Evolutionary conservation across 371 early-diverging fungal species (phyloP).

Genomic region (Thermomucor indicae-seudaticae): DNA sequence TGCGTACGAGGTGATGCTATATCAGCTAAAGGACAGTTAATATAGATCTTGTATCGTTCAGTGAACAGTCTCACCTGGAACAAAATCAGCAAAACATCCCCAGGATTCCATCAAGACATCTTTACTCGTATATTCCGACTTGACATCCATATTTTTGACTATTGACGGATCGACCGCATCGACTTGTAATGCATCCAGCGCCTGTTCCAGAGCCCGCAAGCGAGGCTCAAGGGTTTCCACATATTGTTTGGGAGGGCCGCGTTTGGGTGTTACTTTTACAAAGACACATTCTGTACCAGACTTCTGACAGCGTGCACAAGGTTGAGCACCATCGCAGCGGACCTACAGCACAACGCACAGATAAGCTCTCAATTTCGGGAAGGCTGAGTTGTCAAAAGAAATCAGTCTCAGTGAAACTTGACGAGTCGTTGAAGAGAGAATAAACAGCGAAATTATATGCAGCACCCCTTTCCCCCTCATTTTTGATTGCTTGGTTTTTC

Average conservation of each 20-base stretch:
- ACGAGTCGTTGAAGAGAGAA: slow-evolving; percentile 17
- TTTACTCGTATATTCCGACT: background rate
- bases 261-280: slow-evolving; percentile 32
- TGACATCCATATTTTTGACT: background rate
- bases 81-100: too few species aligned
- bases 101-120: background rate
- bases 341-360: slow-evolving; percentile 22
- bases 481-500: background rate
- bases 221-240: slow-evolving; percentile 40
- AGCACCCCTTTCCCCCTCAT: background rate
- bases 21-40: too few species aligned
- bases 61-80: too few species aligned
- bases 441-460: slow-evolving; percentile 12
- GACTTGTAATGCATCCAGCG: slow-evolving; percentile 13
- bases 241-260: slow-evolving; percentile 44
- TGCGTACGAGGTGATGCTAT: too few species aligned
- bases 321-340: slow-evolving; percentile 46
- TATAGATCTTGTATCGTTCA: too few species aligned
- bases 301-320: slow-evolving; percentile 40
- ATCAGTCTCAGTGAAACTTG: slow-evolving; percentile 33
- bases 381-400: slow-evolving; percentile 7
- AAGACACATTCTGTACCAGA: slow-evolving; percentile 36
- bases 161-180: background rate
- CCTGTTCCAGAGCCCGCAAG: slow-evolving; percentile 29
- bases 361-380: background rate